Conservation (phyloP, 495 filamentous ascomycete species). For the Podospora tetraspora region DNA sequence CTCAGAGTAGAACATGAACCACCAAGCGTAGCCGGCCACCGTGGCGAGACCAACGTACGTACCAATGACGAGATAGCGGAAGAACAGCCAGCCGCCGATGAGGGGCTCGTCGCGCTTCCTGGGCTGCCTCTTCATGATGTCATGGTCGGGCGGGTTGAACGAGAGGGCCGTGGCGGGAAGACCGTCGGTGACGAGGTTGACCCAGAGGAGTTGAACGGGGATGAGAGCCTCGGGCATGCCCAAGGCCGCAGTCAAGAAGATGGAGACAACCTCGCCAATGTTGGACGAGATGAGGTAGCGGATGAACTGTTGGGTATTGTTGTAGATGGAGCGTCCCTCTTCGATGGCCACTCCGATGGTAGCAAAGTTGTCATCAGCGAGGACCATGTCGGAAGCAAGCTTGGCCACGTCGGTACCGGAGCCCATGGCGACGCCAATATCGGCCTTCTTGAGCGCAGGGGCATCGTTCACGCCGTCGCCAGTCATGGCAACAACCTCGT, state of each 20-base stretch:
- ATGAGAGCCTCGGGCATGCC: conserved; percentile 98
- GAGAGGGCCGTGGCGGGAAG: conserved; percentile 93
- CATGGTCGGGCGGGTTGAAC: conserved; percentile 96
- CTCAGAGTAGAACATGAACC: conserved; percentile 94
- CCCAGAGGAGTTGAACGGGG: conserved; percentile 97
- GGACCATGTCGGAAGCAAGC: conserved; percentile 96
- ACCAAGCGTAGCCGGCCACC: conserved; percentile 97
- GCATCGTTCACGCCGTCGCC: conserved; percentile 99
- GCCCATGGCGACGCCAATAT: conserved; percentile 99
- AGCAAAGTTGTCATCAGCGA: conserved; percentile 98
- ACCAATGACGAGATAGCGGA: conserved; percentile 95
- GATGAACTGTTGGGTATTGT: conserved; percentile 99
- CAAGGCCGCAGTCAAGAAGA: conserved; percentile 93
- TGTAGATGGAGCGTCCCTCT: conserved; percentile 97
- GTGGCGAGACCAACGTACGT: conserved; percentile 92
- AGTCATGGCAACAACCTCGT: conserved; percentile 98
- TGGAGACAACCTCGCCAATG: conserved; percentile 98
- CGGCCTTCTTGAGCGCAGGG: conserved; percentile 94
- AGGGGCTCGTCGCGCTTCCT: conserved; percentile 87
- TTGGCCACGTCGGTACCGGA: conserved; percentile 97
- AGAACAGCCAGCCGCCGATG: conserved; percentile 92
- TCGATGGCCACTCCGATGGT: conserved; percentile 95
- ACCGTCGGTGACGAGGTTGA: conserved; percentile 97
- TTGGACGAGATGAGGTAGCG: conserved; percentile 98
- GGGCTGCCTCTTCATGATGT: conserved; percentile 91